Evolutionary conservation across 2,329 filamentous ascomycete species (phyloP).

Genomic region (Davidsoniella eucalypti): DNA sequence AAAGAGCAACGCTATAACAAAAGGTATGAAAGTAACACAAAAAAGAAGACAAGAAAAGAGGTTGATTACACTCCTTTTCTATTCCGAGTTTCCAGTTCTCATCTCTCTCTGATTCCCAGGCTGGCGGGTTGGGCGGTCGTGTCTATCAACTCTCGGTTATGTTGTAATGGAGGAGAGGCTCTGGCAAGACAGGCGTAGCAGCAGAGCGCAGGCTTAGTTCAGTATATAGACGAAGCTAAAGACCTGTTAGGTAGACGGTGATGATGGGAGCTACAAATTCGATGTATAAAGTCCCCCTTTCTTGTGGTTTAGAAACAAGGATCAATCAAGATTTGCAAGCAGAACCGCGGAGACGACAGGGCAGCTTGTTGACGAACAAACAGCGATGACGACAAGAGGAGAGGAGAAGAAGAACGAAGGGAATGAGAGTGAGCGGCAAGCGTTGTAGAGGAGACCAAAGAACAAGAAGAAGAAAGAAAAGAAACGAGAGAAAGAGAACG

Average conservation of each 20-base stretch:
- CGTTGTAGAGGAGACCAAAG: neutral
- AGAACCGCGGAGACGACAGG: neutral
- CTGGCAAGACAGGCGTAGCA: no score
- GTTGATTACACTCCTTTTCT: conserved; percentile 12
- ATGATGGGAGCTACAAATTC: neutral
- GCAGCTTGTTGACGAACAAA: neutral
- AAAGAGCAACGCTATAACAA: neutral
- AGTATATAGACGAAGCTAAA: no score
- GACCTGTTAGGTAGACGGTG: neutral
- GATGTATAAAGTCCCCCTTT: no score
- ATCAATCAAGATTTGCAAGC: conserved; percentile 6
- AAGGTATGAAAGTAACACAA: conserved; percentile 1
- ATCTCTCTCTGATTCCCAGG: conserved; percentile 11
- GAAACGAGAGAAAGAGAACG: conserved; percentile 2
- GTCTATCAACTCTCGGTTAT: conserved; percentile 5
- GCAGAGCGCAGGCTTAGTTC: neutral
- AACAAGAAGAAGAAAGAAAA: conserved; percentile 1
- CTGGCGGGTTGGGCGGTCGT: conserved; percentile 4
- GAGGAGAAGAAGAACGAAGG: conserved; percentile 1
- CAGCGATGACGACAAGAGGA: neutral
- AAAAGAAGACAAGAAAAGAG: conserved; percentile 6
- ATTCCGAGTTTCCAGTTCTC: conserved; percentile 10
- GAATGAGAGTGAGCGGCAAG: neutral
- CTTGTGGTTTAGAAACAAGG: neutral
- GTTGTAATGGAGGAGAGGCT: neutral